Base-by-base conservation (phyloP, 2,329 filamentous ascomycete genomes). In the Cercospora sp. region DNA sequence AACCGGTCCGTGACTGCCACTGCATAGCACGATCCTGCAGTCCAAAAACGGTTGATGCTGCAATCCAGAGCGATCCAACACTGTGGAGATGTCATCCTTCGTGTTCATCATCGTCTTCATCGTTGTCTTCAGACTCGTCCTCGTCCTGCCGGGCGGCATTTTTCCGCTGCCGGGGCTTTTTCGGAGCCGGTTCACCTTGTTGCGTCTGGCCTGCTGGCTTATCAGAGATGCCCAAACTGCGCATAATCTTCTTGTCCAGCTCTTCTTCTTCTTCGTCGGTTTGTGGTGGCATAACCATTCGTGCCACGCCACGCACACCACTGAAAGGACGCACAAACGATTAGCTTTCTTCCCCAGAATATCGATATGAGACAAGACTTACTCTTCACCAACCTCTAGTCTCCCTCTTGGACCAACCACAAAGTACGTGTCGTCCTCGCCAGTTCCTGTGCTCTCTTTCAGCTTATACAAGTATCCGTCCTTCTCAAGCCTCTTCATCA, bases 371-470 rank as follows among this genome's bases (percentile, higher is more conserved):
- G 20, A 53, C 48, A 26, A 13, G 48, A 55, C 48, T 28, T 55
- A 55, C 60, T 88, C 85, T n/a, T 89, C 84, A 0, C 91, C 92
- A 39, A 98, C 87, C 79, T 98, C 95, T 7, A 94, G 85, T 79
- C 91, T 95, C 5, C 91, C 94, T 23, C 95, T 86, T 5, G 93
- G 90, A 1, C 95, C 95, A 13, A 97, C 87, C 65, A 91, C 87
- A 86, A 92, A 99, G 59, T 92, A 93, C 7, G 93, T 84, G 2
- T 87, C 84, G 70, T 94, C 89, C 42, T 96, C 92, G 28, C 91
- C 92, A 1, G 72, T 70, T 1, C 87, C 88, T 73, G 80, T 80
- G 71, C 77, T 86, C 73, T 97, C 93, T 20, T 89, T 86, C 60
- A 89, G 85, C 71, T 88, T 91, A 39, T 93, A 84, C 2, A 99